Evolutionary conservation across 129 eudicot species (phyloP).

Genomic region (sunflower (Helianthus annuus)): HanXRQr2.0-SUNRISE NC_035438.2:136433721-136434220

Average conservation of each 20-base stretch:
- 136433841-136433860: too few relatives aligned
- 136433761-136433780: too few relatives aligned
- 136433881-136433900: too few relatives aligned
- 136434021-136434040: conserved; percentile 30
- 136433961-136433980: background rate
- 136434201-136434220: conserved; percentile 49
- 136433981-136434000: conserved; percentile 30
- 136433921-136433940: background rate
- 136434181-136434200: conserved; percentile 37
- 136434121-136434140: conserved; percentile 47
- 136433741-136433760: too few relatives aligned
- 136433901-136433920: background rate
- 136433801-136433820: too few relatives aligned
- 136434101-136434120: conserved; percentile 35
- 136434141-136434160: conserved; percentile 22
- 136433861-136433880: too few relatives aligned
- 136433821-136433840: too few relatives aligned
- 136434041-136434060: conserved; percentile 26
- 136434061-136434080: conserved; percentile 35
- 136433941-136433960: background rate
- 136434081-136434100: conserved; percentile 48
- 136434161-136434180: conserved; percentile 49
- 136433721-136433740: too few relatives aligned
- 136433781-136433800: too few relatives aligned
- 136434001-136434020: conserved; percentile 31